Base-by-base conservation (phyloP, 1,284 basidiomycete genomes). In the Ganoderma sinense region DNA sequence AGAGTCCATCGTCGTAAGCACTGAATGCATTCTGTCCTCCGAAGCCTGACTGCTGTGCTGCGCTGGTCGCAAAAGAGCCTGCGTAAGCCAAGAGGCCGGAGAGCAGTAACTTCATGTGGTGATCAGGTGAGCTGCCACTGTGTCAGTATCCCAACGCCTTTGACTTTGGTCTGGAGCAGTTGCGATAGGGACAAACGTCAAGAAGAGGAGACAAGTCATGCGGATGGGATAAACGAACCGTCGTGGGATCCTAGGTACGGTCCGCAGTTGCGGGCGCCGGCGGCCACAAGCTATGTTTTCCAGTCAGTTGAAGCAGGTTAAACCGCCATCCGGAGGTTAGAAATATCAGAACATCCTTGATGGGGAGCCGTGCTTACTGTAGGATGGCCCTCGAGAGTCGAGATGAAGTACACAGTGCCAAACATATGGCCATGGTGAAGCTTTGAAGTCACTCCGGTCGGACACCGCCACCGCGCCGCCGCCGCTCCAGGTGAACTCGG, bases 1-100 rank as follows among this genome's bases (percentile, higher is more conserved):
- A 85, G 0, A 84, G 75, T 2, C 68, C 71, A 11, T 68, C 61
- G 11, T 69, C 66, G 39, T 69, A 71, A 16, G 20, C 33, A 31
- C 61, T 68, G 62, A 64, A 71, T 1, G 64, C 23, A 56, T 23
- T 61, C 11, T 61, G 20, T 60, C 58, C 59, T 43, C 78, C 78
- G 20, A 61, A 41, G n/a, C n/a, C n/a, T 2, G 39, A 39, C n/a
- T 41, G 59, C 39, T 60, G 59, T 18, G 59, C n/a, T 14, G 39
- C 33, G 23, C 39, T 39, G 16, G 23, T 29, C 2, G 14, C 39
- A 23, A 16, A 2, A 14, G 6, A n/a, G 13, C 36, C 6, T 6
- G n/a, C 39, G 14, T 6, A 18, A 14, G 36, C 36, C 39, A 41
- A 14, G 1, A 61, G 59, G 20, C 59, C 23, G 18, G 59, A 13